Evolutionary conservation across 2,329 filamentous ascomycete genomes (phyloP).

Genomic region (Davidsoniella australis): DNA sequence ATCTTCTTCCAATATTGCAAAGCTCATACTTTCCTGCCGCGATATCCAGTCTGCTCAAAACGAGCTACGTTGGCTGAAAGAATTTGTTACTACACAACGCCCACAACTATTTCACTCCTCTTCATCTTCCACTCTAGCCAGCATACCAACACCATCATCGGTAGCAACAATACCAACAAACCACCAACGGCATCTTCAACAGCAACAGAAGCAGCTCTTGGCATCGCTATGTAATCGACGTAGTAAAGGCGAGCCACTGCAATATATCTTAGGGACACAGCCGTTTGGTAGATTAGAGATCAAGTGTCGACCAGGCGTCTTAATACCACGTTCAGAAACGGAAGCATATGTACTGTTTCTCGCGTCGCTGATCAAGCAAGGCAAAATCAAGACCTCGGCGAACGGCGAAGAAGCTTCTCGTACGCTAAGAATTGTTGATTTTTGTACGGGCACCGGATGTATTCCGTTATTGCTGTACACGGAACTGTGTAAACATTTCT

Average conservation of each 20-base stretch:
- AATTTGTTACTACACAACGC: slow-evolving; percentile 29
- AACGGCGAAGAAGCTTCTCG: not conserved
- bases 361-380: slow-evolving; percentile 17
- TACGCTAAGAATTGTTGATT: slow-evolving; percentile 52
- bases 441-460: slow-evolving; percentile 85
- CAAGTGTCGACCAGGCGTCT: slow-evolving; percentile 54
- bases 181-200: too few relatives aligned
- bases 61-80: slow-evolving; percentile 57
- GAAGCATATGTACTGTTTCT: slow-evolving; percentile 48
- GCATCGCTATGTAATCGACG: not conserved
- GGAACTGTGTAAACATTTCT: slow-evolving; percentile 28
- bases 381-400: not conserved
- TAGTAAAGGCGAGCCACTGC: slow-evolving; percentile 51
- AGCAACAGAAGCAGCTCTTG: not conserved
- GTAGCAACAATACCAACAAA: not conserved
- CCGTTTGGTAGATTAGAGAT: slow-evolving; percentile 78
- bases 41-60: slow-evolving; percentile 44
- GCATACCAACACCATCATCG: too few relatives aligned
- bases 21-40: slow-evolving; percentile 46
- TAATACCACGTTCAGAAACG: slow-evolving; percentile 72
- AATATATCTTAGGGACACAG: slow-evolving; percentile 78
- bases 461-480: slow-evolving; percentile 63
- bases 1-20: slow-evolving; percentile 37
- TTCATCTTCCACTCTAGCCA: too few relatives aligned
- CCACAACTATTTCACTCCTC: too few relatives aligned